A percentile compares a stretch with the other conserved stretches of the same genome.
phyloP scores from a whole-genome alignment of 306 rosid species.

The Vigna reflexopilosa region DNA sequence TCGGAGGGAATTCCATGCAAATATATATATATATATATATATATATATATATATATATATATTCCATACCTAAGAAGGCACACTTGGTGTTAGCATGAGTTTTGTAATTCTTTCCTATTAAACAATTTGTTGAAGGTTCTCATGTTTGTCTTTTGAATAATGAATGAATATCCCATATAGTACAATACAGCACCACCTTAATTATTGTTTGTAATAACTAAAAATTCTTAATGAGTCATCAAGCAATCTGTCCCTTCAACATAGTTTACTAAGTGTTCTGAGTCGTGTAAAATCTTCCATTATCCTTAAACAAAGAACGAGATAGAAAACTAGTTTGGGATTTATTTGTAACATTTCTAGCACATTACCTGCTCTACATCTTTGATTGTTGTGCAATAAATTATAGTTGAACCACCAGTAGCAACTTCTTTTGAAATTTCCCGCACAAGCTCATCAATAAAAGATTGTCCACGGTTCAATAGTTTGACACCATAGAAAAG shows the following conservation, averaged over 20 bases:
- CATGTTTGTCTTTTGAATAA: constrained; percentile 27
- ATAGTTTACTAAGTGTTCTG: constrained; percentile 31
- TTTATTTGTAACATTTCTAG: constrained; percentile 36
- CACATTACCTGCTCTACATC: constrained; percentile 82
- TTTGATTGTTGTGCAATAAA: constrained; percentile 89
- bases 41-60: too few species aligned
- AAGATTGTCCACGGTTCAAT: constrained; percentile 65
- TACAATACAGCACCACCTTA: constrained; percentile 29
- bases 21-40: too few species aligned
- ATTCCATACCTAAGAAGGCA: background rate
- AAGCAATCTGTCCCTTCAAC: constrained; percentile 12
- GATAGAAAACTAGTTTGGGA: constrained; percentile 23
- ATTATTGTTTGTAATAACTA: constrained; percentile 12
- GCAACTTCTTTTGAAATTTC: constrained; percentile 67
- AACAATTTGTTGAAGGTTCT: constrained; percentile 15
- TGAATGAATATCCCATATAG: constrained; percentile 23
- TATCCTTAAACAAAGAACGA: constrained; percentile 30
- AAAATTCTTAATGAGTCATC: background rate
- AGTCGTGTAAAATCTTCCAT: background rate
- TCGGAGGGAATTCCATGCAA: background rate
- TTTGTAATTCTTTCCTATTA: background rate
- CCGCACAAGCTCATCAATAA: constrained; percentile 68
- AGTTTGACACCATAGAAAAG: constrained; percentile 86
- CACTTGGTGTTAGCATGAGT: background rate
- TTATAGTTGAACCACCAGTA: constrained; percentile 75